A percentile compares a stretch with the other conserved stretches of the same genome.
Conservation (phyloP, 371 early-diverging fungal species). For the Rhizomucor miehei region DNA sequence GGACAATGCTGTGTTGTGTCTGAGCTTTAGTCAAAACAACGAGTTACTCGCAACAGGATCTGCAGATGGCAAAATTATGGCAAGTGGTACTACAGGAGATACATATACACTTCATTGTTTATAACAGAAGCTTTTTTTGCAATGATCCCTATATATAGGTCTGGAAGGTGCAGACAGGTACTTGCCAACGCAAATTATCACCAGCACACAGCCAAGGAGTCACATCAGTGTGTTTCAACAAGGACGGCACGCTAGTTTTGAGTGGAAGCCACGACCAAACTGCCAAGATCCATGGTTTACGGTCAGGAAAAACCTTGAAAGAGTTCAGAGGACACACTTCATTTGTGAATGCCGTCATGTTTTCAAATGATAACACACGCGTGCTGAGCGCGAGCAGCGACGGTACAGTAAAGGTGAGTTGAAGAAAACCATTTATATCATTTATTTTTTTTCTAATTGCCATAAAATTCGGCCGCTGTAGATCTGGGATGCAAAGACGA, state of each 20-base stretch:
- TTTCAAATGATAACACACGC: slow-evolving; percentile 60
- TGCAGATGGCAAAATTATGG: slow-evolving; percentile 84
- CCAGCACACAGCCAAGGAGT: slow-evolving; percentile 89
- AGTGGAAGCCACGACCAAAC: slow-evolving; percentile 83
- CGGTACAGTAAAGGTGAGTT: slow-evolving; percentile 77
- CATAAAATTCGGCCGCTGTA: slow-evolving; percentile 10
- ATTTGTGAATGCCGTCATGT: slow-evolving; percentile 81
- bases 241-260: slow-evolving; percentile 76
- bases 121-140: background rate
- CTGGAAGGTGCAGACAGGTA: slow-evolving; percentile 82
- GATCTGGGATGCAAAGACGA: slow-evolving; percentile 77
- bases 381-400: slow-evolving; percentile 85
- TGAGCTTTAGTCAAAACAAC: slow-evolving; percentile 76
- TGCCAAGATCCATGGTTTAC: slow-evolving; percentile 82
- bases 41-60: slow-evolving; percentile 84
- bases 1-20: slow-evolving; percentile 81
- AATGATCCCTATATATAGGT: slow-evolving; percentile 34
- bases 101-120: background rate
- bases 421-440: background rate
- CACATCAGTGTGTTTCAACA: slow-evolving; percentile 74
- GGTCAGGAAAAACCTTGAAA: slow-evolving; percentile 84
- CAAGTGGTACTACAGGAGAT: slow-evolving; percentile 16
- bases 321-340: slow-evolving; percentile 92
- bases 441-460: background rate
- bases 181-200: slow-evolving; percentile 67